phyloP scores from a whole-genome alignment of 1,139 yeast species.

The Debaryomyces robertsiae region DNA sequence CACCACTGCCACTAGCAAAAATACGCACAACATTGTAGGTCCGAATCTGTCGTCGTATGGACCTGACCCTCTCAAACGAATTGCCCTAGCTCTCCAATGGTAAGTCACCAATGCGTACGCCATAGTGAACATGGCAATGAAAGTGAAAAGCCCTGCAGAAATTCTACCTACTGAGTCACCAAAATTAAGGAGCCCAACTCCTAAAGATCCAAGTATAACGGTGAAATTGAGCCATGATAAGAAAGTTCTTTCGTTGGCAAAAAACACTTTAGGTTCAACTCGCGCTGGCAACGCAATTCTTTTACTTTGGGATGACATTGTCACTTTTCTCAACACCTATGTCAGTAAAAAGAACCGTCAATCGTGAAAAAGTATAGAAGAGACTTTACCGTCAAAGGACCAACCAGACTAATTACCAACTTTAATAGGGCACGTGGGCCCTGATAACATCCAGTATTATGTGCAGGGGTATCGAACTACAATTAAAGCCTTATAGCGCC shows the following conservation, averaged over 20 bases:
- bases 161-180: constrained; percentile 94
- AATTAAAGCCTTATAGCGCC: too few species aligned
- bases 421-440: constrained; percentile 9
- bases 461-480: too few species aligned
- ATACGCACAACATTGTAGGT: constrained; percentile 97
- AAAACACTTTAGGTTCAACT: constrained; percentile 97
- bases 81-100: constrained; percentile 99
- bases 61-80: constrained; percentile 94
- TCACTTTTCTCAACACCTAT: background rate
- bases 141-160: constrained; percentile 91
- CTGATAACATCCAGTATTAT: too few species aligned
- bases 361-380: too few species aligned
- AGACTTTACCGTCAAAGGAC: constrained; percentile 1
- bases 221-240: constrained; percentile 98
- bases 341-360: background rate
- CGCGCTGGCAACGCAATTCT: constrained; percentile 97
- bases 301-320: constrained; percentile 46
- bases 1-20: constrained; percentile 87
- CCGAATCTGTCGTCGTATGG: constrained; percentile 99
- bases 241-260: constrained; percentile 98
- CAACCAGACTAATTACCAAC: too few species aligned
- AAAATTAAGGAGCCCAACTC: constrained; percentile 92
- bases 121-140: constrained; percentile 97
- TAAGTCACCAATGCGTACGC: constrained; percentile 90
- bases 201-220: constrained; percentile 93